phyloP scores from a whole-genome alignment of 2,329 filamentous ascomycete species.

The Beauveria caledonica region DNA sequence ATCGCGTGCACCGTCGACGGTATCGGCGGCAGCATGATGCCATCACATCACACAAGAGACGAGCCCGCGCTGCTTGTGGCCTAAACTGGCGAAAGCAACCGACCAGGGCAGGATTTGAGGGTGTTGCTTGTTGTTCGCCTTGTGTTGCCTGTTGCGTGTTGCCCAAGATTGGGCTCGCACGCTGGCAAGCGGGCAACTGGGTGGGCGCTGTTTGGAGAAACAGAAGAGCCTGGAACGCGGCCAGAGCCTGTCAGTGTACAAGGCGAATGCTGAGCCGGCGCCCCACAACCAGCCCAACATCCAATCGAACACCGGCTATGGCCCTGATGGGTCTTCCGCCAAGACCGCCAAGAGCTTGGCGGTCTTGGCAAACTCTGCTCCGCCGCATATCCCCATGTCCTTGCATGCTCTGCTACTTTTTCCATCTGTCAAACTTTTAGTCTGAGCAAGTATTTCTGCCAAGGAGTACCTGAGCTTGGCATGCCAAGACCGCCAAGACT shows the following conservation, averaged over 20 bases:
- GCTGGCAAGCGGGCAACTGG: no score
- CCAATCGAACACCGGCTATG: slow-evolving; percentile 20
- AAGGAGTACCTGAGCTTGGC: slow-evolving; percentile 23
- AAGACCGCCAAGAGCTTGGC: slow-evolving; percentile 32
- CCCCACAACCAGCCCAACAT: neutral
- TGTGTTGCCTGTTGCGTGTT: neutral
- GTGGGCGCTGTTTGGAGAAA: neutral
- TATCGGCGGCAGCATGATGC: neutral
- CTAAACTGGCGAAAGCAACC: neutral
- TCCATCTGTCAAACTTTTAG: fast-evolving
- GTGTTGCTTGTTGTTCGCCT: neutral
- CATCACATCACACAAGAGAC: neutral
- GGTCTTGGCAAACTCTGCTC: slow-evolving; percentile 25
- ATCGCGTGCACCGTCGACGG: neutral
- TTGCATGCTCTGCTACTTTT: neutral
- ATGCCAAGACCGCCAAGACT: slow-evolving; percentile 27
- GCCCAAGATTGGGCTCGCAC: neutral
- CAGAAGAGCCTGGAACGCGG: slow-evolving; percentile 10
- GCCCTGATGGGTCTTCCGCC: slow-evolving; percentile 25
- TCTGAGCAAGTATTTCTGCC: neutral
- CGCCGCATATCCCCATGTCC: slow-evolving; percentile 16
- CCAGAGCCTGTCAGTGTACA: slow-evolving; percentile 9
- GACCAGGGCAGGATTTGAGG: neutral
- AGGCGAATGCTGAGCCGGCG: slow-evolving; percentile 3
- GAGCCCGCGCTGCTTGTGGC: neutral